These are phyloP conservation scores for Colletotrichum spinosum DNA, from an alignment of 2,329 filamentous ascomycete genomes.

Conservation along the genomic window DNA sequence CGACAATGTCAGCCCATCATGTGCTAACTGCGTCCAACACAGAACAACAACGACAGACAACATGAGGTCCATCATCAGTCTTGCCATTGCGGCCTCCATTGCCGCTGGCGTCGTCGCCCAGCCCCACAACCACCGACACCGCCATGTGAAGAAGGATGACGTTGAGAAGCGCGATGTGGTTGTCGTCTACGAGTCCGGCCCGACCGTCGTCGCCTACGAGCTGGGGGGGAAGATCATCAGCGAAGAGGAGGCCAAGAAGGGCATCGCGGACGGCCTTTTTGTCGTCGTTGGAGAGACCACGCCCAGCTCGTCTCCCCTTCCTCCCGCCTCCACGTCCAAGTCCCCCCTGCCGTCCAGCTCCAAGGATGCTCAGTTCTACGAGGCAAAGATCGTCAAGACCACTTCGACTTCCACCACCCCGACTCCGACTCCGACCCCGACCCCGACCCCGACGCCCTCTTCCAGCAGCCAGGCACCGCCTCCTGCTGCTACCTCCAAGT, in stretches of 20 bases:
- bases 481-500: conserved; percentile 41
- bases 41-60: conserved; percentile 25
- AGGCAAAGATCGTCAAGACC: conserved; percentile 52
- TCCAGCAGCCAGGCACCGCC: conserved; percentile 42
- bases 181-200: conserved; percentile 67
- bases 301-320: conserved; percentile 63
- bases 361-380: conserved; percentile 62
- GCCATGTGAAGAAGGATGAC: conserved; percentile 67
- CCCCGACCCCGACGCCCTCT: conserved; percentile 36
- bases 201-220: conserved; percentile 78
- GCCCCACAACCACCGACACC: conserved; percentile 69
- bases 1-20: not conserved
- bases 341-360: conserved; percentile 46
- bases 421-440: conserved; percentile 44
- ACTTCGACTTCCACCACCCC: conserved; percentile 47
- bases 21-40: conserved; percentile 18
- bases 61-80: conserved; percentile 64
- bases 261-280: conserved; percentile 78
- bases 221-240: conserved; percentile 73
- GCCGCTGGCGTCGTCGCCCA: conserved; percentile 67
- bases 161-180: conserved; percentile 63
- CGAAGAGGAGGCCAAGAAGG: conserved; percentile 74
- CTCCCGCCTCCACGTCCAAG: conserved; percentile 51
- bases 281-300: conserved; percentile 71
- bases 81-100: conserved; percentile 65